Percentiles rank a stretch among this genome's conserved stretches.
Evolutionary conservation across 257 asterid genomes (phyloP).

Genomic region (Striga asiatica): DNA sequence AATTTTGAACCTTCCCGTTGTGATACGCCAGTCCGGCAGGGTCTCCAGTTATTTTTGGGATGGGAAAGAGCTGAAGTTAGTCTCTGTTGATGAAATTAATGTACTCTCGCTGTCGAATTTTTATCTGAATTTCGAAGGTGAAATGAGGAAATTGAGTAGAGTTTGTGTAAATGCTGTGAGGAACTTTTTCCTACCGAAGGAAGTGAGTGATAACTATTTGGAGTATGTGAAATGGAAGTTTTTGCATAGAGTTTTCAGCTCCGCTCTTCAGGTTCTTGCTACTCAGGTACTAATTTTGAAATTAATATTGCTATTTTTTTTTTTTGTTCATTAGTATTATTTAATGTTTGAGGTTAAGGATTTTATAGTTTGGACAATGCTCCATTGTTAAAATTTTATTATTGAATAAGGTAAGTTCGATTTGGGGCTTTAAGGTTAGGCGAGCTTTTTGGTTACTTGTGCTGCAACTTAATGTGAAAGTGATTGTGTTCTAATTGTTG

Average conservation of each 20-base stretch:
- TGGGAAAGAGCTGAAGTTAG: conserved; percentile 46
- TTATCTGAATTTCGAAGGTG: conserved; percentile 36
- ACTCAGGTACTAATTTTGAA: conserved; percentile 51
- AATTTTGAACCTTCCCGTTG: conserved; percentile 41
- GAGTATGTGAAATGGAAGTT: conserved; percentile 93
- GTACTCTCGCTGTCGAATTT: conserved; percentile 31
- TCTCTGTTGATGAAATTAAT: conserved; percentile 39
- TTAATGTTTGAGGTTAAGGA: not conserved
- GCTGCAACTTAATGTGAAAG: not conserved
- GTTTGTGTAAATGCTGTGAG: conserved; percentile 36
- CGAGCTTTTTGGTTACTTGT: not conserved
- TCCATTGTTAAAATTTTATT: not conserved
- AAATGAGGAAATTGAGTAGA: conserved; percentile 32
- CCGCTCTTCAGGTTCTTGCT: conserved; percentile 93
- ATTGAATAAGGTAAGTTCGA: not conserved
- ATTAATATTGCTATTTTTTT: not conserved
- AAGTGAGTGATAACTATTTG: conserved; percentile 56
- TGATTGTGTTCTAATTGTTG: no score
- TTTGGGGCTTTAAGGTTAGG: not conserved
- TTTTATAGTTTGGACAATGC: not conserved
- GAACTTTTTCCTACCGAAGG: conserved; percentile 69
- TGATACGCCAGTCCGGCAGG: conserved; percentile 35
- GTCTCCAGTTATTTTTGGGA: conserved; percentile 67
- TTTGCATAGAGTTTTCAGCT: conserved; percentile 85
- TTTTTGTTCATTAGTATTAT: not conserved